Evolutionary conservation across 2,329 filamentous ascomycete species (phyloP).

Genomic region (Sodiomyces alkalinus): DNA sequence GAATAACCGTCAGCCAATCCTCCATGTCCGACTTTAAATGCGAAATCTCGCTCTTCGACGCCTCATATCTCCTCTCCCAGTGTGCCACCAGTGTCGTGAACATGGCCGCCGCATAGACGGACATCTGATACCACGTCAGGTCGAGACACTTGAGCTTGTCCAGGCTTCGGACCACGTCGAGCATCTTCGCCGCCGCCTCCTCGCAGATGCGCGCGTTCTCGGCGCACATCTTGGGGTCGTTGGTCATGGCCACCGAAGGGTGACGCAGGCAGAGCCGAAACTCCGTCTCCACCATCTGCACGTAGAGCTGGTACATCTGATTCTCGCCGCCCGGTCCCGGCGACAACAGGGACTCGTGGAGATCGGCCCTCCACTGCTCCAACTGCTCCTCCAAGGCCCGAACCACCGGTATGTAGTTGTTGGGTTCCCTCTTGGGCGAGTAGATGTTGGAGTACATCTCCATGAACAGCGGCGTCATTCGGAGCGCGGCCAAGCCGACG

Average conservation of each 20-base stretch:
- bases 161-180: conserved; percentile 43
- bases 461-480: conserved; percentile 49
- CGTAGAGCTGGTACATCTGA: conserved; percentile 37
- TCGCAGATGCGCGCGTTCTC: conserved; percentile 53
- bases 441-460: conserved; percentile 69
- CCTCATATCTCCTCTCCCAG: conserved; percentile 49
- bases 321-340: conserved; percentile 18
- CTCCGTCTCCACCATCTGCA: conserved; percentile 38
- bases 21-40: conserved; percentile 53
- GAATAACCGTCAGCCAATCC: conserved; percentile 52
- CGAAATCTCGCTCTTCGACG: conserved; percentile 41
- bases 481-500: conserved; percentile 50
- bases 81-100: conserved; percentile 57
- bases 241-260: conserved; percentile 42
- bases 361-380: conserved; percentile 43
- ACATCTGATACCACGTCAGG: conserved; percentile 63
- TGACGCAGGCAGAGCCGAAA: conserved; percentile 45
- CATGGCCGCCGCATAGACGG: conserved; percentile 57
- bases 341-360: conserved; percentile 41
- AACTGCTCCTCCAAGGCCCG: conserved; percentile 50
- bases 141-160: conserved; percentile 53
- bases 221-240: conserved; percentile 37
- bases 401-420: conserved; percentile 48
- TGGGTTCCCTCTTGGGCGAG: conserved; percentile 45
- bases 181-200: conserved; percentile 47